phyloP scores from a whole-genome alignment of 2,329 filamentous ascomycete species.

The Grosmannia huntii region DNA sequence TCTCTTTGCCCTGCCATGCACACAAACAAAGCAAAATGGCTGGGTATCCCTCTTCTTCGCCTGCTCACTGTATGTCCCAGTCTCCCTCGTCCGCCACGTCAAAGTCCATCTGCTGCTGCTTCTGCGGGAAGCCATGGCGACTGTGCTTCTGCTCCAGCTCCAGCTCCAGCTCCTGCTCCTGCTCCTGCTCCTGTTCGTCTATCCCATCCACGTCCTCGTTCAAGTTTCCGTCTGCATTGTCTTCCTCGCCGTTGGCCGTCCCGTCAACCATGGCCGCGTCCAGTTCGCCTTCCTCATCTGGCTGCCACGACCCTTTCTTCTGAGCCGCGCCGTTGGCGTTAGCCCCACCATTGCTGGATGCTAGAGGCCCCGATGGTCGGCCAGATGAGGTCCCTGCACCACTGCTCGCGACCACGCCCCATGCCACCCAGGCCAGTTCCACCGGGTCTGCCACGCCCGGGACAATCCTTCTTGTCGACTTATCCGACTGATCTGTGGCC shows the following conservation, averaged over 20 bases:
- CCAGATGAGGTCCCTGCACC: not conserved
- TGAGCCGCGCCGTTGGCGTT: not conserved
- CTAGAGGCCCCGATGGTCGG: not conserved
- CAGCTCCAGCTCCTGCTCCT: not conserved
- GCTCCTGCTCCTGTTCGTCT: not conserved
- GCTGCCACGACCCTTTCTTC: too few relatives aligned
- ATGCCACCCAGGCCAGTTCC: conserved; percentile 49
- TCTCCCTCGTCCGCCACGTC: conserved; percentile 39
- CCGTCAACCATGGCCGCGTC: not conserved
- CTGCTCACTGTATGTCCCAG: conserved; percentile 18
- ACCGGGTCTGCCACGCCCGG: conserved; percentile 49
- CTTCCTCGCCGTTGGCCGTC: not conserved
- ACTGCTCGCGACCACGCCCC: not conserved
- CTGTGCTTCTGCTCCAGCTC: not conserved
- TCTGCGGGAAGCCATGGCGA: conserved; percentile 4
- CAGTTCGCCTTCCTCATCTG: not conserved
- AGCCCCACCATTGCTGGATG: not conserved
- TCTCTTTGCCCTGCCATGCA: too few relatives aligned
- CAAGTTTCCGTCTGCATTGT: not conserved
- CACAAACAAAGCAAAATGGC: too few relatives aligned
- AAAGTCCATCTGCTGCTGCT: conserved; percentile 35
- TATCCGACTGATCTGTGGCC: not conserved
- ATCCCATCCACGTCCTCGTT: not conserved
- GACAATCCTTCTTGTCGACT: conserved; percentile 35
- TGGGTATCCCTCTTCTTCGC: too few relatives aligned